Conservation (phyloP, 2,329 filamentous ascomycete genomes). For the Xenosphaeropsis pyriputrescens region DNA sequence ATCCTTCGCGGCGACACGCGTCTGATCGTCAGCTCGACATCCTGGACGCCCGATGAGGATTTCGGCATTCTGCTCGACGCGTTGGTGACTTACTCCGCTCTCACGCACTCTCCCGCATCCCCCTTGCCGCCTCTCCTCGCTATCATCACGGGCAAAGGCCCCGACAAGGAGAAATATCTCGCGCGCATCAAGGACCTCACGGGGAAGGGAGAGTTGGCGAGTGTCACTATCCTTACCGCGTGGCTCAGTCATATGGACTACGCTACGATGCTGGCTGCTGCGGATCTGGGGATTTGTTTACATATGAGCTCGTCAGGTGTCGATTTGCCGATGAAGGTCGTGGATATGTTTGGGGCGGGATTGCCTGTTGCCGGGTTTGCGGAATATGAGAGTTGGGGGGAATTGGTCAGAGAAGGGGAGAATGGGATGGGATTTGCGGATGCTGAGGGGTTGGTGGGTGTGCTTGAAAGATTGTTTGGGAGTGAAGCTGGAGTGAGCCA, state of each 20-base stretch:
- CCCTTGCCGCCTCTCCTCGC: slow-evolving; percentile 51
- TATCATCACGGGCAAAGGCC: slow-evolving; percentile 90
- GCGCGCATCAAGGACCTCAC: slow-evolving; percentile 47
- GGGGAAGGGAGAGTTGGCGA: slow-evolving; percentile 44
- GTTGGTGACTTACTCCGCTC: slow-evolving; percentile 56
- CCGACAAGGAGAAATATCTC: slow-evolving; percentile 66
- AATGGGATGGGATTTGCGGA: slow-evolving; percentile 81
- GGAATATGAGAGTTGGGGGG: slow-evolving; percentile 74
- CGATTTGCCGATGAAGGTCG: slow-evolving; percentile 96
- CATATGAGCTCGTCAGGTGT: slow-evolving; percentile 92
- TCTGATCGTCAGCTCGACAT: slow-evolving; percentile 83
- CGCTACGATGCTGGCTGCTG: slow-evolving; percentile 66
- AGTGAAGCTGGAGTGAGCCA: slow-evolving; percentile 30
- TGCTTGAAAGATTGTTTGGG: slow-evolving; percentile 51
- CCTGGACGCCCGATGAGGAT: slow-evolving; percentile 95
- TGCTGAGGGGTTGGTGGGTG: slow-evolving; percentile 44
- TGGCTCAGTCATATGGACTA: slow-evolving; percentile 82
- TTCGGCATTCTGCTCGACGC: slow-evolving; percentile 79
- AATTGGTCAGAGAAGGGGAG: slow-evolving; percentile 74
- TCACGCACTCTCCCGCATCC: slow-evolving; percentile 22
- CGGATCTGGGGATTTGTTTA: slow-evolving; percentile 80
- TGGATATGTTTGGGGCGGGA: slow-evolving; percentile 96
- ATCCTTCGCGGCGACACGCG: slow-evolving; percentile 44
- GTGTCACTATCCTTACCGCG: slow-evolving; percentile 61
- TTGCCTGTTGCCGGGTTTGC: slow-evolving; percentile 81